Percentiles rank a stretch among this genome's conserved stretches.
phyloP scores from a whole-genome alignment of 371 early-diverging fungal species.

The Chytridiales sp. region DNA sequence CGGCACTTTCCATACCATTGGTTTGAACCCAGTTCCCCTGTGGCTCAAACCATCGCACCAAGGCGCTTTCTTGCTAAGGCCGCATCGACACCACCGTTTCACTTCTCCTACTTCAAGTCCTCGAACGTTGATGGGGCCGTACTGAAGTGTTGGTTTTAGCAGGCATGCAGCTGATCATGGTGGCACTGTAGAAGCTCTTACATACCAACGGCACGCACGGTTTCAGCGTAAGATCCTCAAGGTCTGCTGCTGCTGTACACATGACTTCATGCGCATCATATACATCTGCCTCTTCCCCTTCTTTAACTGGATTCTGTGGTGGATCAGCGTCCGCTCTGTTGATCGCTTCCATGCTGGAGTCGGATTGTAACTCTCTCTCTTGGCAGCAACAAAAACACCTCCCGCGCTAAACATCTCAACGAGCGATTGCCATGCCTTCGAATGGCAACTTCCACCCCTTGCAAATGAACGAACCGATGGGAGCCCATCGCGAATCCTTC shows the following conservation, averaged over 20 bases:
- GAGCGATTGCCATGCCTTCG: not conserved
- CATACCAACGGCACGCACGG: slow-evolving; percentile 35
- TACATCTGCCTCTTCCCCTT: not conserved
- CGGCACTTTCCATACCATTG: slow-evolving; percentile 33
- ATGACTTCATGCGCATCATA: not conserved
- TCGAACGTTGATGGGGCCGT: slow-evolving; percentile 27
- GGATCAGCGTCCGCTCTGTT: not conserved
- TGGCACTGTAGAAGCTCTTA: not conserved
- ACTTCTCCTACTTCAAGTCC: slow-evolving; percentile 22
- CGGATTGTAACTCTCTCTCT: not conserved
- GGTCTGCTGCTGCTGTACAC: not conserved
- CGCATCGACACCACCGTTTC: slow-evolving; percentile 33
- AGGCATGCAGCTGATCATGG: not conserved
- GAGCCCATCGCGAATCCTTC: not conserved
- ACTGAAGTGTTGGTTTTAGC: slow-evolving; percentile 12
- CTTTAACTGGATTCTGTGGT: not conserved
- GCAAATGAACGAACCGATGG: not conserved
- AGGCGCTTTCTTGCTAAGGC: slow-evolving; percentile 34
- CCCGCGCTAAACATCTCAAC: not conserved
- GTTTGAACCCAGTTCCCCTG: slow-evolving; percentile 34
- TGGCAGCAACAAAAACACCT: not conserved
- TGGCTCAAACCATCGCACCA: slow-evolving; percentile 39
- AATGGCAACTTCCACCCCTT: not conserved
- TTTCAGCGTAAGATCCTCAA: slow-evolving; percentile 13
- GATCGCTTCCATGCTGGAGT: not conserved